Base-by-base conservation (phyloP, 1,139 yeast species). In the Yamadazyma songkhlaensis region DNA sequence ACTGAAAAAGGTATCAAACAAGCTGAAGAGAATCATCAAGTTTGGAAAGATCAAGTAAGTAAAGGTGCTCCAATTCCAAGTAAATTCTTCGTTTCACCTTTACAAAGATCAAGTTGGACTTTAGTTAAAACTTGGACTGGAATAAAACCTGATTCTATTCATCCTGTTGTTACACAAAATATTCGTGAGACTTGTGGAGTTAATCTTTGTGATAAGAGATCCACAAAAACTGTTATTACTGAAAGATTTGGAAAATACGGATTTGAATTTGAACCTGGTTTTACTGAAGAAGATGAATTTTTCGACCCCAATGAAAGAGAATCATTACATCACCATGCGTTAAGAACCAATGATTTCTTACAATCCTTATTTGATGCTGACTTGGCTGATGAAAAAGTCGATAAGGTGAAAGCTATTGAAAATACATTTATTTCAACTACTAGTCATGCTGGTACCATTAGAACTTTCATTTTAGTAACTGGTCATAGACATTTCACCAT, bases 121-220 rank as follows among this genome's bases (percentile, higher is more conserved):
- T 64, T 79, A 49, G 62, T 67, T 7, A 59, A 66, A 31, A 81
- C 89, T 1, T 83, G 90, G 90, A 37, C 43, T 6, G 63, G 49
- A 12, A 38, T 57, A 3, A 54, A 45, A 33, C 53, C 57, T 1
- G 34, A 40, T 3, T 28, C 31, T 6, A 31, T 26, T 10, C 49
- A 37, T 15, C 76, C 75, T 9, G 42, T 71, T 10, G 56, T 84
- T 6, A 66, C 87, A 30, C 90, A 83, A 51, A 74, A 77, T 2
- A 64, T 79, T 23, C 85, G 90, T 35, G 92, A 84, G 53, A 79
- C 82, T 2, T 67, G 78, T 25, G 89, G 89, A 1, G 64, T 60
- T n/a, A 84, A 82, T 53, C 58, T 79, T 3, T 83, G 90, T 54
- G 88, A 84, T 55, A 71, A 73, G 51, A 60, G 89, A 40, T 63